Evolutionary conservation across 1,139 yeast genomes (phyloP).

Genomic region (Protomyces inouyei): DNA sequence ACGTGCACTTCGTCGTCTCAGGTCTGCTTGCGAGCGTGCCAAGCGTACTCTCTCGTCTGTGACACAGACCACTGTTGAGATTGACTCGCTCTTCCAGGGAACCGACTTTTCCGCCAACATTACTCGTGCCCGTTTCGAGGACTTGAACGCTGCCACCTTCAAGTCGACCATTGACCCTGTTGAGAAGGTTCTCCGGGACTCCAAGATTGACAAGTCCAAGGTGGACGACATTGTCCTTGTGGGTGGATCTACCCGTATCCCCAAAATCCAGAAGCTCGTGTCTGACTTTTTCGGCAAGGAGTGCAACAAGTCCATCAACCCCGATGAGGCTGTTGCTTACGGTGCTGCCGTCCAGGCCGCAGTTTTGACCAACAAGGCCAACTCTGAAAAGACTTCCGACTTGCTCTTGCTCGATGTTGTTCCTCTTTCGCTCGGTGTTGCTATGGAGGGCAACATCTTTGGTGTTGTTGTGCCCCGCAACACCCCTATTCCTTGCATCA

Average conservation of each 20-base stretch:
- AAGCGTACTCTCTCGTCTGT: constrained; percentile 85
- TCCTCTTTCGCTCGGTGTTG: constrained; percentile 98
- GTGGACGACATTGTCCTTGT: constrained; percentile 83
- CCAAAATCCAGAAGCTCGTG: constrained; percentile 82
- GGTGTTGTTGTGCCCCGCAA: constrained; percentile 99
- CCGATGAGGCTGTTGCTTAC: constrained; percentile 97
- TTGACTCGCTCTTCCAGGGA: constrained; percentile 76
- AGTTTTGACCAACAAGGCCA: constrained; percentile 94
- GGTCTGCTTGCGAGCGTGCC: constrained; percentile 90
- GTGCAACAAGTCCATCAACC: constrained; percentile 81
- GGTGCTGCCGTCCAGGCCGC: constrained; percentile 99
- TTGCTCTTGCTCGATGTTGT: constrained; percentile 95
- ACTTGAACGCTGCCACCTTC: constrained; percentile 76
- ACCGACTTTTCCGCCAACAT: constrained; percentile 74
- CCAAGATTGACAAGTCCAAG: constrained; percentile 69
- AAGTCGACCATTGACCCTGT: constrained; percentile 82
- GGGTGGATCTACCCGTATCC: constrained; percentile 93
- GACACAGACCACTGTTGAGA: constrained; percentile 80
- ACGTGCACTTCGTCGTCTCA: constrained; percentile 79
- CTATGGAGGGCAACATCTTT: constrained; percentile 91
- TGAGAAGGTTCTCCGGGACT: constrained; percentile 77
- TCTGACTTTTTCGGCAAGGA: constrained; percentile 87
- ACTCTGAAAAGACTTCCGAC: constrained; percentile 96
- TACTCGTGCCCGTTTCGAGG: constrained; percentile 91
- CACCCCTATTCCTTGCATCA: constrained; percentile 99